Percentiles rank a stretch among this genome's conserved stretches.
phyloP scores from a whole-genome alignment of 2,329 filamentous ascomycete species.

The Botryotinia globosa region DNA sequence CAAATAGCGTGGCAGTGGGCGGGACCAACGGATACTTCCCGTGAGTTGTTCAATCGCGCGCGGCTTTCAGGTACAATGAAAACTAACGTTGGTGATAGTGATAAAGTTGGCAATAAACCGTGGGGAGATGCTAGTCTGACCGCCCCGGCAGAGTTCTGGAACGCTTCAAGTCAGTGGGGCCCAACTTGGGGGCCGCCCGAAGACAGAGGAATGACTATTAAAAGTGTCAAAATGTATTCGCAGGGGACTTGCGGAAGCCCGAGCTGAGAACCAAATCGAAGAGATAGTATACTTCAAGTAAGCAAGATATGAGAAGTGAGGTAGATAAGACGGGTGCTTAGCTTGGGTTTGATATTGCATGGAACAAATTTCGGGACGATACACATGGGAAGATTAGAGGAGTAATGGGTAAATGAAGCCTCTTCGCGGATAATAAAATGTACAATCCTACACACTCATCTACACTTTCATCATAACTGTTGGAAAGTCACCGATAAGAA shows the following conservation, averaged over 20 bases:
- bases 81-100: slow-evolving; percentile 36
- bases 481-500: slow-evolving; percentile 7
- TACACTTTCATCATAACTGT: neutral
- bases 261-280: slow-evolving; percentile 3
- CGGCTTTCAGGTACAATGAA: neutral
- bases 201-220: slow-evolving; percentile 26
- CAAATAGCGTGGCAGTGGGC: slow-evolving; percentile 46
- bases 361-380: neutral
- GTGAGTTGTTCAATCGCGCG: slow-evolving; percentile 31
- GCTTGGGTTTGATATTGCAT: slow-evolving; percentile 3
- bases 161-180: slow-evolving; percentile 43
- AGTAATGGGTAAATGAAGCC: neutral
- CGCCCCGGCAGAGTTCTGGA: slow-evolving; percentile 45
- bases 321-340: neutral
- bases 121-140: slow-evolving; percentile 46
- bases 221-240: slow-evolving; percentile 28
- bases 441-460: neutral
- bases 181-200: slow-evolving; percentile 44
- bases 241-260: slow-evolving; percentile 20
- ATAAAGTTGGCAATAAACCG: slow-evolving; percentile 46
- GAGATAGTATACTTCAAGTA: neutral
- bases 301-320: neutral
- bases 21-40: slow-evolving; percentile 49
- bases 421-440: neutral
- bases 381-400: neutral